A percentile compares a stretch with the other conserved stretches of the same genome.
Evolutionary conservation across 1,284 basidiomycete species (phyloP).

Genomic region (Sanghuangporus baumii): DNA sequence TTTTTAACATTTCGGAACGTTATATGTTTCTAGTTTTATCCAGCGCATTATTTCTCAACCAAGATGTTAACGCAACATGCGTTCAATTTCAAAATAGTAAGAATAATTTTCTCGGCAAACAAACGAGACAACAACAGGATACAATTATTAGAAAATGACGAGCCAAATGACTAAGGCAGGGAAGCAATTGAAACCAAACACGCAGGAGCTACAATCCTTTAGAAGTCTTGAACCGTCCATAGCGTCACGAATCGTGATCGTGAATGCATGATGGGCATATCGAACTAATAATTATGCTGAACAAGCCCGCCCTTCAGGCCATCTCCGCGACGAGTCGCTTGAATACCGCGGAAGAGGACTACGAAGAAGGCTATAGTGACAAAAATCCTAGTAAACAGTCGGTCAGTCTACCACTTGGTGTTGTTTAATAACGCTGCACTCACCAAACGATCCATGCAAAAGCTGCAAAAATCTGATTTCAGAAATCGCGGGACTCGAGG

Average conservation of each 20-base stretch:
- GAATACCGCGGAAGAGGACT: constrained; percentile 47
- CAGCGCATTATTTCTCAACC: too few relatives aligned
- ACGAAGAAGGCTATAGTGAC: constrained; percentile 47
- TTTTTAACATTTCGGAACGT: too few relatives aligned
- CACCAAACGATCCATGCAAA: constrained; percentile 63
- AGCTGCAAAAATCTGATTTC: not conserved
- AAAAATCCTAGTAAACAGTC: constrained; percentile 38
- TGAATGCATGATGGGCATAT: not conserved
- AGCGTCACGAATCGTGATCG: not conserved
- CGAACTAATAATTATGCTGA: not conserved
- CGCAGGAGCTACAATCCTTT: too few relatives aligned
- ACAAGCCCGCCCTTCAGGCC: constrained; percentile 49
- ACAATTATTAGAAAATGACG: too few relatives aligned
- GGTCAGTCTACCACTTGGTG: not conserved
- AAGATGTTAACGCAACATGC: too few relatives aligned
- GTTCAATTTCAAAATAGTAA: too few relatives aligned
- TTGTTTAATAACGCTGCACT: constrained; percentile 21
- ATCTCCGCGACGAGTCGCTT: constrained; percentile 47
- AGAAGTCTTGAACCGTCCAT: not conserved
- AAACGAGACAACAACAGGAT: too few relatives aligned
- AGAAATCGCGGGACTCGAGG: not conserved
- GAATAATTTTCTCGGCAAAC: too few relatives aligned
- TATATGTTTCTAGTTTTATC: too few relatives aligned
- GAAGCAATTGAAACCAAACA: too few relatives aligned
- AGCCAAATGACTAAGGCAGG: too few relatives aligned